phyloP scores from a whole-genome alignment of 1,284 basidiomycete species.

The Vanrija sp. region DNA sequence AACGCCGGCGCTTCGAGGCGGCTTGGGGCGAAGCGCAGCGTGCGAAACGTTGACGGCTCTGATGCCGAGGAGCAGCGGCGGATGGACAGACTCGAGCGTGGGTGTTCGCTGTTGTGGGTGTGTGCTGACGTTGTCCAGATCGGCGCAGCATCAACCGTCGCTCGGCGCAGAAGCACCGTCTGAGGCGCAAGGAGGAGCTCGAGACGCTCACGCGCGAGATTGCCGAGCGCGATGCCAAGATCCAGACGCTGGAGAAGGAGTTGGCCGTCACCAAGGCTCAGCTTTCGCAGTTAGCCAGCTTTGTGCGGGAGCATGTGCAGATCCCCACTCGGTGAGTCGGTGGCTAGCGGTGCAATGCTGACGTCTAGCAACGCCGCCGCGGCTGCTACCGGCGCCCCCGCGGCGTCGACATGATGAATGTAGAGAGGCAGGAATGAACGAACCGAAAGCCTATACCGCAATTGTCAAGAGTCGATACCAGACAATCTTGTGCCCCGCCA shows the following conservation, averaged over 20 bases:
- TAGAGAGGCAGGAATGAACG: too few relatives aligned
- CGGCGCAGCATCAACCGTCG: conserved; percentile 22
- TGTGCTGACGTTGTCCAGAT: conserved; percentile 8
- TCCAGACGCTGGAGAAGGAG: conserved; percentile 13
- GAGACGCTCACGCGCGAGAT: conserved; percentile 11
- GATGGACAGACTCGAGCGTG: conserved; percentile 15
- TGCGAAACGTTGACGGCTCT: background rate
- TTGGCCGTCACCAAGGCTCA: conserved; percentile 13
- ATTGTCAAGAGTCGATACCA: too few relatives aligned
- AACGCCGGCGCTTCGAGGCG: background rate
- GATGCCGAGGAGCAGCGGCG: conserved; percentile 11
- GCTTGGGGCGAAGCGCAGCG: background rate
- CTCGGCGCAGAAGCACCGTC: conserved; percentile 22
- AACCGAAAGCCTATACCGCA: too few relatives aligned
- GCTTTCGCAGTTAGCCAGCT: conserved; percentile 5
- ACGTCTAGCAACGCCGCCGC: too few relatives aligned
- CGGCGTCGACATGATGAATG: too few relatives aligned
- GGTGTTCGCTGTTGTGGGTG: background rate
- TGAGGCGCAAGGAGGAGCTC: conserved; percentile 21
- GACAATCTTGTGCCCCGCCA: too few relatives aligned
- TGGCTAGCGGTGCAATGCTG: background rate
- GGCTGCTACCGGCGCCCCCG: too few relatives aligned
- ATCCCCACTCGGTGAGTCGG: background rate
- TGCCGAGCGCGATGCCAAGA: conserved; percentile 11
- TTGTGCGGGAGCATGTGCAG: background rate